Evolutionary conservation across 75 land plant genomes (phyloP), one percentile per base, ranked within the genome.

Genomic region (Cupressus sempervirens): DNA sequence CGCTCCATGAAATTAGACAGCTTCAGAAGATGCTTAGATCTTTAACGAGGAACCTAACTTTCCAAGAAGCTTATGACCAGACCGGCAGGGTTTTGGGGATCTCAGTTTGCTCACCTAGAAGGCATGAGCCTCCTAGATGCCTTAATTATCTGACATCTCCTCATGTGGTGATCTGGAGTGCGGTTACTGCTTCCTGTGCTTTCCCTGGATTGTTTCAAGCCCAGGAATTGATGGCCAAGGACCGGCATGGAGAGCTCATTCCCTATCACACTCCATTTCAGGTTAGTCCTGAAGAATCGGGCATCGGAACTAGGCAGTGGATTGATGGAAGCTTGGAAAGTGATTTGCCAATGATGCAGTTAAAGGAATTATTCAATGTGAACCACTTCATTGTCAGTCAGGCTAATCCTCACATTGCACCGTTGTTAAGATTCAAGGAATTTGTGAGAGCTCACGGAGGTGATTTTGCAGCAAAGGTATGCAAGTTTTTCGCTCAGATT

Each of bases 91-190:
- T 98, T 86, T 92, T 98, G 38, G 99, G 99, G 12, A 92, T 98
- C 50, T 94, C 99, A 30, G 99, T 98, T 45, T 96, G 99, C 80
- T 98, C 99, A 5, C 97, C 99, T 3, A 88, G 99, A 76, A 91
- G 91, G 86, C 99, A 95, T 82, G 99, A 98, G 86, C 99, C 99
- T 23, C 99, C 99, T 0, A 84, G 99, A 68, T 98, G 95, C 84
- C 91, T 98, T 45, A 98, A 98, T 87, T 98, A 98, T 90, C 91
- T 98, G 83, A 98, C 99, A 16, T 96, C 99, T 5, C 99, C 99
- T 48, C 99, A 98, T 89, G 99, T 98, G 62, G 96, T 98, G 35
- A 98, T 98, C 56, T 98, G 99, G 99, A 98, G 99, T 87, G 99
- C 99, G 5, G 99, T 98, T 76, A 98, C 99, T 23, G 99, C 98